Evolutionary conservation across 2,329 filamentous ascomycete species (phyloP), one percentile per base, ranked within the genome.

Genomic region (Diplodia seriata): DNA sequence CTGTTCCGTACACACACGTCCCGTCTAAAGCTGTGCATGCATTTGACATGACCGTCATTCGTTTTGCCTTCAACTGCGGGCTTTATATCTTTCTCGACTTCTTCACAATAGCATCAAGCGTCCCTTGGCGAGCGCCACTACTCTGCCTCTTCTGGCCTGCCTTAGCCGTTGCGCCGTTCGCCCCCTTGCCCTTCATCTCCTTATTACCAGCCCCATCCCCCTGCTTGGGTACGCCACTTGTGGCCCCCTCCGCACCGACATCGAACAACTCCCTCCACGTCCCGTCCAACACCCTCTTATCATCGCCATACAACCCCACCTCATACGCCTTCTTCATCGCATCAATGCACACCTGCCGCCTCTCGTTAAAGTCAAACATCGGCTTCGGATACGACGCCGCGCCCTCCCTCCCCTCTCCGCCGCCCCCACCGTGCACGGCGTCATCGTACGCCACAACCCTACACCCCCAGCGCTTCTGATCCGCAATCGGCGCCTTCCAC

Each of bases 321-420:
- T 81, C 75, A 75, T 92, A 93, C 0, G 90, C 91, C 55, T 84
- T 84, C 81, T 92, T 93, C 86, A 93, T 88, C 0, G 85, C 87
- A 50, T 85, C 79, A 0, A 93, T 79, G 72, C 91, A 93, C 2
- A 86, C 79, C 7, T 84, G 81, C 64, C 89, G 84, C 71, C 88
- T 81, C 75, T 87, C 83, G 20, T 81, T 76, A 74, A 93, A 94
- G 77, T 93, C 90, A 75, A 94, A 91, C 86, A 93, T 93, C 1
- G 90, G 90, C 74, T 89, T 89, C 1, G 90, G 90, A 75, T 93
- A 94, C 0, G 79, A 69, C 43, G 74, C 77, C 23, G 84, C 79
- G 0, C 76, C 72, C 23, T 73, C 20, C 66, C 2, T n/a, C 20
- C 15, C 51, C 47, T 68, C 26, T 4, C 26, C 26, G 26, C 26